phyloP scores from a whole-genome alignment of 495 filamentous ascomycete genomes.

The Evernia prunastri region DNA sequence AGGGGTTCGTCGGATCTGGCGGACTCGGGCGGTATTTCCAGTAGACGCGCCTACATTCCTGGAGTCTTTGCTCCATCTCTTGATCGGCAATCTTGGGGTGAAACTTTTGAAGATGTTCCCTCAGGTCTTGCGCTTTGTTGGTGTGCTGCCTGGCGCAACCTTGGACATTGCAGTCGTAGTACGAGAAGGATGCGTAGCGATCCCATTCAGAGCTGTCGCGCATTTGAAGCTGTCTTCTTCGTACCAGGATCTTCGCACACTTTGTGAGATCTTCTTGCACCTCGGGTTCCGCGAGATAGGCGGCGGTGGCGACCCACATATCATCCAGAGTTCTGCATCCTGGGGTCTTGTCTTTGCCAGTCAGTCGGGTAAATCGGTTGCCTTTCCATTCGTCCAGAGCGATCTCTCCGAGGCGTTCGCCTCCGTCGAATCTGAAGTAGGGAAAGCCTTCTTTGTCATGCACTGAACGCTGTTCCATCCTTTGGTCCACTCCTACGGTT shows the following conservation, averaged over 20 bases:
- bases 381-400: slow-evolving; percentile 13
- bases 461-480: background rate
- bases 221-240: slow-evolving; percentile 5
- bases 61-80: background rate
- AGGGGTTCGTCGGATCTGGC: background rate
- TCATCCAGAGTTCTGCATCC: slow-evolving; percentile 4
- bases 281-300: background rate
- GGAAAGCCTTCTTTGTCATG: background rate
- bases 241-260: slow-evolving; percentile 12
- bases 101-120: background rate
- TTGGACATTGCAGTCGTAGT: slow-evolving; percentile 12
- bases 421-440: slow-evolving; percentile 16
- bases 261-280: slow-evolving; percentile 10
- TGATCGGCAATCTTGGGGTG: background rate
- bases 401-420: slow-evolving; percentile 3
- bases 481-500: background rate
- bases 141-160: background rate
- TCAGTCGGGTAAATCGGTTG: background rate
- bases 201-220: slow-evolving; percentile 17
- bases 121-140: background rate
- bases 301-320: background rate
- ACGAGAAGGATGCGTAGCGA: slow-evolving; percentile 19
- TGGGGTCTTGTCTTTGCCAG: background rate
- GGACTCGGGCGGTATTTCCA: background rate
- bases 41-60: background rate